Conservation (phyloP, 495 filamentous ascomycete species). For the Jackrogersella multiformis region DNA sequence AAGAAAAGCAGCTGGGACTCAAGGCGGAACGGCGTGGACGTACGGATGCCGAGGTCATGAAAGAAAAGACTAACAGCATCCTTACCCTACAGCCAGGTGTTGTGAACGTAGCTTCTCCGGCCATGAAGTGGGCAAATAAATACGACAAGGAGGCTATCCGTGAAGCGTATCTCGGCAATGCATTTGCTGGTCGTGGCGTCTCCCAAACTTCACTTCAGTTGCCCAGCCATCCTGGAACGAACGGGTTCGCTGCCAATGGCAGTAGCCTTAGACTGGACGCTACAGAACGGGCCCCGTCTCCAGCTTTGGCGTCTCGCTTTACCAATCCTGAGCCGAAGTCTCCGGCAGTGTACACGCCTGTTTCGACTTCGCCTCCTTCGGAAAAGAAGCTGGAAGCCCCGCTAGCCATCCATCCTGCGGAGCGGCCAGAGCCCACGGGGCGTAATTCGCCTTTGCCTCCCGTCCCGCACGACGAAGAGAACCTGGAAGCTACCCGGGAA, state of each 20-base stretch:
- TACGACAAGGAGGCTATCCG: conserved; percentile 88
- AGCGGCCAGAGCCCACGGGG: conserved; percentile 45
- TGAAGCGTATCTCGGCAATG: conserved; percentile 79
- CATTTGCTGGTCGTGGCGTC: conserved; percentile 70
- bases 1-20: conserved; percentile 45
- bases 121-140: conserved; percentile 93
- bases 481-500: conserved; percentile 52
- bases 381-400: conserved; percentile 50
- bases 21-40: conserved; percentile 57
- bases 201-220: conserved; percentile 41
- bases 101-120: conserved; percentile 85
- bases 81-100: conserved; percentile 89
- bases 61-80: conserved; percentile 87
- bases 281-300: conserved; percentile 47
- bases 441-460: conserved; percentile 52
- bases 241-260: conserved; percentile 39
- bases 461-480: conserved; percentile 50
- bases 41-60: conserved; percentile 62
- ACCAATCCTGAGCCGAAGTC: conserved; percentile 22
- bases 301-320: conserved; percentile 1
- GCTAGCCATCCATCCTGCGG: conserved; percentile 49
- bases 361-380: conserved; percentile 21
- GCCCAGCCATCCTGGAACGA: conserved; percentile 40
- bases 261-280: conserved; percentile 46
- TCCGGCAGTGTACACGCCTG: conserved; percentile 11